Base-by-base conservation (phyloP, 495 filamentous ascomycete genomes). In the Aspergillus coremiiformis region DNA sequence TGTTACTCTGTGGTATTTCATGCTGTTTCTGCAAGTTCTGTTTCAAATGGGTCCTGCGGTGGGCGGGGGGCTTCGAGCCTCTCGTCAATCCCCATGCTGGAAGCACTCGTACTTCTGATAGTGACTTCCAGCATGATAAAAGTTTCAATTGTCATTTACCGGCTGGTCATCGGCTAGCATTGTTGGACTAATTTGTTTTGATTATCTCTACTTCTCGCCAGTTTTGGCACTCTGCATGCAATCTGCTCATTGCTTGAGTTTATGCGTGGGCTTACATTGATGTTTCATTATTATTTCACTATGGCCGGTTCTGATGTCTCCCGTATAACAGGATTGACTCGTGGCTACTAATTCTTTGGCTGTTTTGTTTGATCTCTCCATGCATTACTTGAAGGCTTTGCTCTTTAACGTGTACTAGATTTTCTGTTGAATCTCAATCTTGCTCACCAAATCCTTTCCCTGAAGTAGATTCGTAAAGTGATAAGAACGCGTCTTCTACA, bases 251-350 rank as follows among this genome's bases (percentile, higher is more conserved):
- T 10, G 14, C 14, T n/a, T 12, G 14, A n/a, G 12, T 14, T 35
- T 15, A 3, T n/a, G 27, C 27, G 12, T 30, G 12, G 14, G 32
- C 12, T 35, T 27, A n/a, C 27, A 11, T 41, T 41, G 15, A 41
- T 41, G 17, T 41, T 41, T 21, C 19, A 21, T 12, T 41, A 41
- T 41, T 21, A 10, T 6, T 9, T 20, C 21, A 6, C n/a, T n/a
- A 41, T 41, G 21, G 75, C 71, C 73, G 72, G 72, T 78, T 78
- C 76, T 78, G 76, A 78, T 65, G 75, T 79, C 76, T 78, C 75
- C 74, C 63, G 17, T 39, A 15, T 39, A 48, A 29, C 35, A 60
- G 72, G 74, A 77, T 78, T 71, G 74, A 79, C 76, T 79, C 76
- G 76, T 79, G 76, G 76, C 75, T 59, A 55, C 22, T 64, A 44